Evolutionary conservation across 768 basidiomycete genomes (phyloP).

Genomic region (Kwoniella europaea): DNA sequence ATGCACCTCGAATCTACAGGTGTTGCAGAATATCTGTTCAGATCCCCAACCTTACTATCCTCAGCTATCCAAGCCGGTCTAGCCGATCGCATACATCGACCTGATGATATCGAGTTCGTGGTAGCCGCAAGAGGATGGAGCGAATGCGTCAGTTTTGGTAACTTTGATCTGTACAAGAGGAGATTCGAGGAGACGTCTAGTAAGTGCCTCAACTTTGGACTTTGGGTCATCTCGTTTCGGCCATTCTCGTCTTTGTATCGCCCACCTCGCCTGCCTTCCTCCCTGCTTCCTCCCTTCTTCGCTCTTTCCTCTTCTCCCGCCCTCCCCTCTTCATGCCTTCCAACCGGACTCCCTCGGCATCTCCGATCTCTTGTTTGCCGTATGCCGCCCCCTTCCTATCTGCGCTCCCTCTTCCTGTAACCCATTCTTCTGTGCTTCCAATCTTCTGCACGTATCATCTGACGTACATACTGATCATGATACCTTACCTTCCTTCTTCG

Average conservation of each 20-base stretch:
- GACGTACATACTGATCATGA: not conserved
- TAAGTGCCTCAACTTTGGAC: conserved; percentile 31
- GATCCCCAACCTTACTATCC: conserved; percentile 67
- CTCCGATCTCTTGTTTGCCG: too few relatives aligned
- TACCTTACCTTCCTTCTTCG: not conserved
- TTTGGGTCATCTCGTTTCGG: not conserved
- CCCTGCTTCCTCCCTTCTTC: not conserved
- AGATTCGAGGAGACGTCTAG: conserved; percentile 75
- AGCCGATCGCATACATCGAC: conserved; percentile 75
- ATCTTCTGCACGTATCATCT: too few relatives aligned
- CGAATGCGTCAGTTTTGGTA: conserved; percentile 89
- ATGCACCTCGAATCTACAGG: conserved; percentile 55
- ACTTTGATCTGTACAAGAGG: conserved; percentile 81
- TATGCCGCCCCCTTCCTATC: not conserved
- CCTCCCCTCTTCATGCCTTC: not conserved
- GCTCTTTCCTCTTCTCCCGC: not conserved
- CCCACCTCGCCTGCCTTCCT: not conserved
- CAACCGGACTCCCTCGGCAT: not conserved
- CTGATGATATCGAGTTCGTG: conserved; percentile 92
- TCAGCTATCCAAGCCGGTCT: conserved; percentile 76
- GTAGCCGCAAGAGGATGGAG: conserved; percentile 94
- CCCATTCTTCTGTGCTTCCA: too few relatives aligned
- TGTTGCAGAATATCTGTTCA: conserved; percentile 93
- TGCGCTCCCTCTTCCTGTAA: not conserved
- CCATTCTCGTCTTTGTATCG: not conserved